A percentile compares a stretch with the other conserved stretches of the same genome.
phyloP scores from a whole-genome alignment of 2,329 filamentous ascomycete species.

The Purpureocillium lavendulum region DNA sequence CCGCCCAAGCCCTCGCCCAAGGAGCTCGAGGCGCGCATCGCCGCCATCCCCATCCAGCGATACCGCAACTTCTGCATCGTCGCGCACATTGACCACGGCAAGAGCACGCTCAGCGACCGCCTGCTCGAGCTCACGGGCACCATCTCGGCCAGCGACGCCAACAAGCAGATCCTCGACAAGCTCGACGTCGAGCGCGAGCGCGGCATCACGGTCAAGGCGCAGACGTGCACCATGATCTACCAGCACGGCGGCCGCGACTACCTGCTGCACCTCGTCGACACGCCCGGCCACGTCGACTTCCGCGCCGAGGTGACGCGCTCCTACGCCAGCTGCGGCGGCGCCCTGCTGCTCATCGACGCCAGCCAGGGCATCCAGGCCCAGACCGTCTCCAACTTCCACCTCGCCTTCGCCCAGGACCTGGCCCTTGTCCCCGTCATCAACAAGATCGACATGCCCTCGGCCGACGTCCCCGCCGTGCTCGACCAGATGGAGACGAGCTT shows the following conservation, averaged over 20 bases:
- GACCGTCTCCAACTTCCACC: constrained; percentile 97
- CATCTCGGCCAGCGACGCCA: constrained; percentile 68
- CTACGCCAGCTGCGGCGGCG: constrained; percentile 92
- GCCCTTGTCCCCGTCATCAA: constrained; percentile 87
- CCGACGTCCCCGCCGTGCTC: constrained; percentile 78
- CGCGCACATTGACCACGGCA: constrained; percentile 97
- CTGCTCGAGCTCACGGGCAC: constrained; percentile 91
- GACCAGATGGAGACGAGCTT: constrained; percentile 82
- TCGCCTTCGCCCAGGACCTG: constrained; percentile 87
- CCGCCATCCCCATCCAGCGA: constrained; percentile 67
- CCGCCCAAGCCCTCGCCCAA: constrained; percentile 20
- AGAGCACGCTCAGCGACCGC: constrained; percentile 89
- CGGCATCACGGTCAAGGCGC: constrained; percentile 97
- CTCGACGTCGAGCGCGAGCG: constrained; percentile 93
- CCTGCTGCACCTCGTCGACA: constrained; percentile 90
- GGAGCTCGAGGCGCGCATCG: constrained; percentile 45
- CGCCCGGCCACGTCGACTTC: constrained; percentile 96
- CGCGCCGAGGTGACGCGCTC: constrained; percentile 90
- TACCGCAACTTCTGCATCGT: constrained; percentile 98
- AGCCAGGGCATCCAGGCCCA: constrained; percentile 96
- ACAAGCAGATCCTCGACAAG: constrained; percentile 96
- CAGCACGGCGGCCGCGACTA: constrained; percentile 81
- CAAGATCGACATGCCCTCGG: constrained; percentile 88
- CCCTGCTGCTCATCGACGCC: constrained; percentile 86
- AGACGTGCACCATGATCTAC: constrained; percentile 98